Evolutionary conservation across 108 stramenopile species (phyloP), one percentile per base, ranked within the genome.

Genomic region (Skeletonema costatum): DNA sequence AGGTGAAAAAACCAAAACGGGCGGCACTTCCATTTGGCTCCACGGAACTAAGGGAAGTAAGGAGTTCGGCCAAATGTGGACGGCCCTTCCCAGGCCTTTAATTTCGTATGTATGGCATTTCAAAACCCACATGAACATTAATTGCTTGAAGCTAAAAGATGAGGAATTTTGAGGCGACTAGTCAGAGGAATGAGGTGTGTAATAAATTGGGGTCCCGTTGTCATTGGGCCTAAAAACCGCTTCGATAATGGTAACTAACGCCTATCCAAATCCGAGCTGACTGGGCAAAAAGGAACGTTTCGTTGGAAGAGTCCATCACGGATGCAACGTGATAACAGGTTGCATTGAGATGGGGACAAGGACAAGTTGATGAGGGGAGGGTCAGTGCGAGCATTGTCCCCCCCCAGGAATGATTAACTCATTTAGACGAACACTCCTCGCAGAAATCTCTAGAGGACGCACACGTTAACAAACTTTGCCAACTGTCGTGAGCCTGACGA

Each of bases 371-470:
- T 41, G 29, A 76, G 62, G n/a, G 60, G 19, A 56, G 76, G n/a
- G n/a, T n/a, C n/a, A n/a, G n/a, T n/a, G 17, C 14, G 90, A 86
- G 59, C n/a, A 78, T 88, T 19, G 46, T n/a, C n/a, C n/a, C n/a
- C n/a, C n/a, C n/a, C n/a, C 76, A 32, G 90, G 88, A 21, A 65
- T 92, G 17, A 59, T 88, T 3, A 83, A n/a, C n/a, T n/a, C 29
- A 83, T 53, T 89, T 92, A 83, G 90, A 92, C 78, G n/a, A 92
- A 92, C 68, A 92, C 90, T 16, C 90, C 90, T 16, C 85, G 90
- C 5, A 83, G 88, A n/a, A 64, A 80, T 17, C n/a, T n/a, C n/a
- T 85, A 69, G 61, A 86, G 10, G 64, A 77, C 2, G 76, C 90
- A 4, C 68, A 33, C 10, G n/a, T 25, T 88, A 13, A n/a, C n/a